Evolutionary conservation across 495 filamentous ascomycete genomes (phyloP), one percentile per base, ranked within the genome.

Genomic region (Letharia lupina): DNA sequence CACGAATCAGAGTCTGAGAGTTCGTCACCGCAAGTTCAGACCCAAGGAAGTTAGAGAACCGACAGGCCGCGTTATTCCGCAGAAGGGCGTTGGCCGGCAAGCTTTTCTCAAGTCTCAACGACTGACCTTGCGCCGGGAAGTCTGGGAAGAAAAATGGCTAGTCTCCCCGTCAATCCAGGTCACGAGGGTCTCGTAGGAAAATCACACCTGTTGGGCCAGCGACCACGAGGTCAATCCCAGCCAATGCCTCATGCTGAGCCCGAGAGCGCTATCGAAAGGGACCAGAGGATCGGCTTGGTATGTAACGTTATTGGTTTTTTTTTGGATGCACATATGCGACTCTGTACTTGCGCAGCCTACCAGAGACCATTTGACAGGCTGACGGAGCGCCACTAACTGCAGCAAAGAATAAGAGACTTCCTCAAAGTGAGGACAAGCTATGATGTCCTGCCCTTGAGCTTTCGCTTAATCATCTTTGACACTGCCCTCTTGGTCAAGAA

Each of bases 371-470:
- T 42, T 42, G 4, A 60, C 50, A 58, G 28, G 62, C 62, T 64
- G 52, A 64, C 47, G 2, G 33, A 31, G 42, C 52, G 52, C 52
- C 31, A 56, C 44, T 23, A 63, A 39, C 48, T 62, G 61, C 76
- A 97, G 92, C 85, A 85, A 79, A 87, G 89, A 65, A 90, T 99
- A 73, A 89, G 94, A 75, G 91, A 96, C 70, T 99, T 99, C 80
- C 84, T 99, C 71, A 96, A 93, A 76, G 89, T 96, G 68, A 88
- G 94, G 69, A 97, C 89, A 45, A 96, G 92, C 73, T 98, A 99
- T 82, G 94, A 99, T 78, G 95, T 99, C 68, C 85, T 99, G 33
- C 94, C 94, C n/a, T 85, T 99, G 60, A 96, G 92, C 66, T 99
- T 94, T 77, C 88, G 94, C 64, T 86, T 99, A 62, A 93, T 99